A percentile compares a stretch with the other conserved stretches of the same genome.
phyloP scores from a whole-genome alignment of 306 rosid genomes.

The Prunus davidiana region DNA sequence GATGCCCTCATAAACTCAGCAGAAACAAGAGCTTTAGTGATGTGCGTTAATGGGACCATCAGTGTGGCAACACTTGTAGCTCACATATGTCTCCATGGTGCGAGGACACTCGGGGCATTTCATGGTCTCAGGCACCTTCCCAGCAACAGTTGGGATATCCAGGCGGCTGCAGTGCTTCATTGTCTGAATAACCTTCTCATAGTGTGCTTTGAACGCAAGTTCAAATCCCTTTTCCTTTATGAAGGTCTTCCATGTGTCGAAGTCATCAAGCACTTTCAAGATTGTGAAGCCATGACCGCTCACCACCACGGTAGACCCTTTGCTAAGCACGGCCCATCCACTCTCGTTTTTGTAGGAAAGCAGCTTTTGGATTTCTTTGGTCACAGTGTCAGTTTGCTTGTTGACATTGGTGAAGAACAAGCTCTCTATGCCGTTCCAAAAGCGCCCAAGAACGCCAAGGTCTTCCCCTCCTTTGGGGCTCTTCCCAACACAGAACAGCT shows the following conservation, averaged over 20 bases:
- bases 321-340: slow-evolving; percentile 50
- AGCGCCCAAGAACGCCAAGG: slow-evolving; percentile 23
- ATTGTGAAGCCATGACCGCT: slow-evolving; percentile 38
- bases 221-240: slow-evolving; percentile 40
- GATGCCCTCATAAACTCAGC: background rate
- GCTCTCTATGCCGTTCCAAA: slow-evolving; percentile 46
- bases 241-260: slow-evolving; percentile 40
- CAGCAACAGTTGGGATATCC: slow-evolving; percentile 40
- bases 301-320: slow-evolving; percentile 34
- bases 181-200: slow-evolving; percentile 16
- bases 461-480: slow-evolving; percentile 31
- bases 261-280: slow-evolving; percentile 37
- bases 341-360: slow-evolving; percentile 51
- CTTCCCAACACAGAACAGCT: slow-evolving; percentile 32
- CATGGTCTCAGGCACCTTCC: slow-evolving; percentile 47
- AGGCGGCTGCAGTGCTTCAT: slow-evolving; percentile 30
- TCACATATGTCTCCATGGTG: slow-evolving; percentile 52
- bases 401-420: slow-evolving; percentile 37
- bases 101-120: slow-evolving; percentile 58
- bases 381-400: slow-evolving; percentile 16
- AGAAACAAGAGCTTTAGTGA: background rate
- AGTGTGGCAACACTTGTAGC: slow-evolving; percentile 65
- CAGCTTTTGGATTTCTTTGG: slow-evolving; percentile 46
- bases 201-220: slow-evolving; percentile 19
- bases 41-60: slow-evolving; percentile 15